These are phyloP conservation scores for Lactarius pseudohatsudake DNA, from an alignment of 768 basidiomycete species.

Conservation along the genomic window DNA sequence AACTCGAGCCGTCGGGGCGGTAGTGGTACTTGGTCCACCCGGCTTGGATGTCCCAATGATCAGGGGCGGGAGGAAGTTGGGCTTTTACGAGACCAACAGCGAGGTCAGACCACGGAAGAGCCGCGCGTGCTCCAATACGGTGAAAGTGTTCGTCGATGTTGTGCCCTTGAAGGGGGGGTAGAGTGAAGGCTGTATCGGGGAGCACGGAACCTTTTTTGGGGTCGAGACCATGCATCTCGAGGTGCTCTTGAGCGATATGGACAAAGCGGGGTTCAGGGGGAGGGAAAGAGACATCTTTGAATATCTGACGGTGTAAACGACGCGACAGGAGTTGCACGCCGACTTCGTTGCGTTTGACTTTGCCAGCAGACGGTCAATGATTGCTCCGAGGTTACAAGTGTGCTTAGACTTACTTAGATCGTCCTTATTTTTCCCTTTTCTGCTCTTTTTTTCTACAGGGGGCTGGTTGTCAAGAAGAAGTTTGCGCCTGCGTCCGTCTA, in stretches of 20 bases:
- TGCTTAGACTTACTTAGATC: slow-evolving; percentile 5
- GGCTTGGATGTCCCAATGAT: slow-evolving; percentile 53
- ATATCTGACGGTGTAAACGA: slow-evolving; percentile 79
- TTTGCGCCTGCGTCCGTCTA: slow-evolving; percentile 4
- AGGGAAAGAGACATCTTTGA: slow-evolving; percentile 65
- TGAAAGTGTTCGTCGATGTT: slow-evolving; percentile 90
- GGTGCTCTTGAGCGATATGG: slow-evolving; percentile 78
- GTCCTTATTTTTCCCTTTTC: slow-evolving; percentile 2
- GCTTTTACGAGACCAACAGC: slow-evolving; percentile 56
- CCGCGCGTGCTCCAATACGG: slow-evolving; percentile 62
- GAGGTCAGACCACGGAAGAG: slow-evolving; percentile 77
- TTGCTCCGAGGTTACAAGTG: neutral
- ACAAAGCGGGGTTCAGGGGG: slow-evolving; percentile 59
- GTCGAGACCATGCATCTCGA: slow-evolving; percentile 78
- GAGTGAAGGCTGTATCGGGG: slow-evolving; percentile 74
- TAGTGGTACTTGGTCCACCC: slow-evolving; percentile 91
- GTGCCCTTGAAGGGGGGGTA: slow-evolving; percentile 80
- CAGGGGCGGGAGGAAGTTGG: slow-evolving; percentile 61
- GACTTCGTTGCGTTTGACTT: slow-evolving; percentile 73
- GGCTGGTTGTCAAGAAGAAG: neutral
- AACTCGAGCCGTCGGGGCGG: slow-evolving; percentile 71
- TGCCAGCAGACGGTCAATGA: slow-evolving; percentile 29
- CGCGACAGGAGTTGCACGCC: slow-evolving; percentile 93
- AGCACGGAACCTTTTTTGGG: slow-evolving; percentile 76
- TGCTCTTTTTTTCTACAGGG: slow-evolving; percentile 13